phyloP scores from a whole-genome alignment of 1,284 basidiomycete genomes.

The Melampsora americana region DNA sequence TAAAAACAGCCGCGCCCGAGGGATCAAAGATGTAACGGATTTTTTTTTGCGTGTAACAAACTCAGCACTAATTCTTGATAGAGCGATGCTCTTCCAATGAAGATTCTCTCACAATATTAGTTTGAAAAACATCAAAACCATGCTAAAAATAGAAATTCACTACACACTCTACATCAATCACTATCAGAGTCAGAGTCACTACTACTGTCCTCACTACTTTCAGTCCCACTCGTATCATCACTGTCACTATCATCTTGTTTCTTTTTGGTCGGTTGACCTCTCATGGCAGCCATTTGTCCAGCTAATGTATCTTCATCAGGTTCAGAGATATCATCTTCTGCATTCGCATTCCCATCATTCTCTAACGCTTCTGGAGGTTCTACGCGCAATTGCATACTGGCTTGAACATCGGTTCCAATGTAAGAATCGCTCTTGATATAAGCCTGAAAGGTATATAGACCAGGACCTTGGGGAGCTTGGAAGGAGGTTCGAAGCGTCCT shows the following conservation, averaged over 20 bases:
- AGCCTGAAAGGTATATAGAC: constrained; percentile 83
- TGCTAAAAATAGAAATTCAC: not conserved
- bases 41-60: no score
- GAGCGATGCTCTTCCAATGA: no score
- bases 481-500: constrained; percentile 86
- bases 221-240: constrained; percentile 41
- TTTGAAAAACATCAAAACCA: no score
- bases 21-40: no score
- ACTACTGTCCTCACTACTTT: constrained; percentile 45
- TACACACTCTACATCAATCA: constrained; percentile 17
- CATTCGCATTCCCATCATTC: constrained; percentile 59
- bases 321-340: constrained; percentile 88
- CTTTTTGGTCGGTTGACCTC: constrained; percentile 67
- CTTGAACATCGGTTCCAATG: constrained; percentile 62
- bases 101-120: no score
- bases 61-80: no score
- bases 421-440: constrained; percentile 82
- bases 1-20: no score
- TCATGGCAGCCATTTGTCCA: constrained; percentile 97
- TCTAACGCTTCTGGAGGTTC: constrained; percentile 58
- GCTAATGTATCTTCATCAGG: constrained; percentile 92
- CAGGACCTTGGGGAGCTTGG: constrained; percentile 82
- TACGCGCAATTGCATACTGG: constrained; percentile 74
- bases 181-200: constrained; percentile 53
- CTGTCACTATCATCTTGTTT: constrained; percentile 48